A percentile compares a stretch with the other conserved stretches of the same genome.
These are phyloP conservation scores for Chaetomidium leptoderma DNA, from an alignment of 495 filamentous ascomycete species.

Conservation along the genomic window DNA sequence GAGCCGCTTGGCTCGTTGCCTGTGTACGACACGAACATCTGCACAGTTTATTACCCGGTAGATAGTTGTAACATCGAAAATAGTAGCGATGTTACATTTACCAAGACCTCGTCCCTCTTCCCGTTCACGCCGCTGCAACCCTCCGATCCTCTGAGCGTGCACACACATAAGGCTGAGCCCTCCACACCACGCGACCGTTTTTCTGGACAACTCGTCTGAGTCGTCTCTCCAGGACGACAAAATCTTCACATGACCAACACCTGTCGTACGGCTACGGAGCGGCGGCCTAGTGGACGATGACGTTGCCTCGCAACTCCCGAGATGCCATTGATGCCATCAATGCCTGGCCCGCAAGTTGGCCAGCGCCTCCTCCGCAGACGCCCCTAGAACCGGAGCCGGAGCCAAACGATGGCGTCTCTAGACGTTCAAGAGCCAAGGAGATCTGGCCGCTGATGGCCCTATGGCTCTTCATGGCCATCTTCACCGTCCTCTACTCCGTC, in stretches of 20 bases:
- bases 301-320: not conserved
- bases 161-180: no score
- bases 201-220: no score
- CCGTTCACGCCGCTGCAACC: no score
- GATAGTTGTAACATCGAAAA: not conserved
- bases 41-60: not conserved
- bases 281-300: not conserved
- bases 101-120: no score
- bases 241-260: no score
- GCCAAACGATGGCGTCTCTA: not conserved
- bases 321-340: no score
- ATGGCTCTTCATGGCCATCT: not conserved
- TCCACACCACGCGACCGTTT: no score
- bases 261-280: not conserved
- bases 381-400: no score
- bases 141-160: no score
- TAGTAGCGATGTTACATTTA: not conserved
- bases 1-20: not conserved
- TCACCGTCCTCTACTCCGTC: slow-evolving; percentile 2
- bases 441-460: not conserved
- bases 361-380: not conserved
- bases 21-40: not conserved
- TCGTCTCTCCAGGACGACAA: no score
- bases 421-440: not conserved
- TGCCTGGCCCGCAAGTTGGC: not conserved